These are phyloP conservation scores for Friedmanniomyces endolithicus DNA, from an alignment of 495 filamentous ascomycete genomes.

Conservation along the genomic window DNA sequence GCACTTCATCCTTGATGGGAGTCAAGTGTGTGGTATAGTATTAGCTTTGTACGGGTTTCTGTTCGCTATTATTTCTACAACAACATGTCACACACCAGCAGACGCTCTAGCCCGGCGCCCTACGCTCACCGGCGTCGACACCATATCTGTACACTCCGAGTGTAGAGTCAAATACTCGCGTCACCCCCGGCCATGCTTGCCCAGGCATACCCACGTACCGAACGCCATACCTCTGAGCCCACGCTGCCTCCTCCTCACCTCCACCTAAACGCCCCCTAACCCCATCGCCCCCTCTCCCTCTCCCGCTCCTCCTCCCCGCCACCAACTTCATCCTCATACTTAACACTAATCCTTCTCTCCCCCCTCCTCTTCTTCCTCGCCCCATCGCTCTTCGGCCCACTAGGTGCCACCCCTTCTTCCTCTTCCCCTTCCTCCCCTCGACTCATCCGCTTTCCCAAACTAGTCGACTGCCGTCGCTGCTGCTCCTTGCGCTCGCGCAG, in stretches of 20 bases:
- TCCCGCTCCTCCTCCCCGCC: not conserved
- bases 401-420: not conserved
- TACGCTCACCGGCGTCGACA: no score
- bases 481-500: conserved; percentile 69
- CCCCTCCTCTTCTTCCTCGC: not conserved
- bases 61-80: no score
- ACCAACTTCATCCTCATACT: conserved; percentile 9
- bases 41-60: no score
- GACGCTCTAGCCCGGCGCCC: no score
- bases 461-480: not conserved
- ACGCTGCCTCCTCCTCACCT: not conserved
- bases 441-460: conserved; percentile 4
- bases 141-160: no score
- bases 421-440: conserved; percentile 1
- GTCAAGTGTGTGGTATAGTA: no score
- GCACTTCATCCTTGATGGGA: no score
- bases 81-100: no score
- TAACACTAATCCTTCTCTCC: conserved; percentile 6
- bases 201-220: not conserved
- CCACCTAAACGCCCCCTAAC: not conserved
- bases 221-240: not conserved
- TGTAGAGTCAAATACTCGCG: not conserved
- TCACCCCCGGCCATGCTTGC: not conserved
- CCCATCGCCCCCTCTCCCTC: not conserved
- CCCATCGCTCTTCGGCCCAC: not conserved